Conservation (phyloP, 1,284 basidiomycete species). For the Omphalotus olearius region DNA sequence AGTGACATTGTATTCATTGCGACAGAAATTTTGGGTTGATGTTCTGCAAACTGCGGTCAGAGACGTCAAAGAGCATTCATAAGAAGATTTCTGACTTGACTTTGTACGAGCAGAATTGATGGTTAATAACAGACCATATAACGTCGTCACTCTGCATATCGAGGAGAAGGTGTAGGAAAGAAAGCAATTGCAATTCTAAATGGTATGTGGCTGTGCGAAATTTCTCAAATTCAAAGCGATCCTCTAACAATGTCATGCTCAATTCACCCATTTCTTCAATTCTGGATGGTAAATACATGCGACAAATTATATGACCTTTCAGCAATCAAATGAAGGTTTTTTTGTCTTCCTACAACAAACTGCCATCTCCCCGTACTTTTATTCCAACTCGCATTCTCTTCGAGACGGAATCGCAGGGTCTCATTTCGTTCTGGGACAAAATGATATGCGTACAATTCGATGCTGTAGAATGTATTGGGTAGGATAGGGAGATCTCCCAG, state of each 20-base stretch:
- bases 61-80: slow-evolving; percentile 9
- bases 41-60: slow-evolving; percentile 50
- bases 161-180: neutral
- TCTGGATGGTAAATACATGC: neutral
- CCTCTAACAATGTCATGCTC: too few species aligned
- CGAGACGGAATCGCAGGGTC: slow-evolving; percentile 40
- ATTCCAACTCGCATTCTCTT: slow-evolving; percentile 49
- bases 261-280: too few species aligned
- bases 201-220: too few species aligned
- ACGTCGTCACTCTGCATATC: slow-evolving; percentile 90
- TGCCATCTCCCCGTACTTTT: slow-evolving; percentile 34
- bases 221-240: too few species aligned
- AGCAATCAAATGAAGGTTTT: slow-evolving; percentile 40
- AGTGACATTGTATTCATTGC: slow-evolving; percentile 98
- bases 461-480: slow-evolving; percentile 45
- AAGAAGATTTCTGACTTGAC: slow-evolving; percentile 72
- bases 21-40: slow-evolving; percentile 93
- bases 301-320: slow-evolving; percentile 14
- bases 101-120: slow-evolving; percentile 96
- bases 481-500: slow-evolving; percentile 41
- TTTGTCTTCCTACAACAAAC: slow-evolving; percentile 48
- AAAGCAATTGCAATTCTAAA: too few species aligned
- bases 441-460: slow-evolving; percentile 47
- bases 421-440: slow-evolving; percentile 46
- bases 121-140: slow-evolving; percentile 93